Percentiles rank a stretch among this genome's conserved stretches.
phyloP scores from a whole-genome alignment of 257 asterid species.

The Petunia axillaris region DNA sequence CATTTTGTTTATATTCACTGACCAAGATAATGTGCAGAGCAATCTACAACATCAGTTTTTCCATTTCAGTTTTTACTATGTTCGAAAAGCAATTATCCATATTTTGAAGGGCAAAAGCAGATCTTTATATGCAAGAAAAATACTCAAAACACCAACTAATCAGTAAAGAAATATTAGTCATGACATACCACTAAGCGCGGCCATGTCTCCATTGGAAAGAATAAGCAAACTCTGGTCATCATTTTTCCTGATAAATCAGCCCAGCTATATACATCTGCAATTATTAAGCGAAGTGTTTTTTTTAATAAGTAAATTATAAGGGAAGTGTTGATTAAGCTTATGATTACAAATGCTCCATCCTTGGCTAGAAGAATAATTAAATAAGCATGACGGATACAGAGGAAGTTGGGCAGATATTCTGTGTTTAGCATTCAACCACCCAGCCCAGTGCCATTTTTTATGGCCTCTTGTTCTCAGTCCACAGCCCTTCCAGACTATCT shows the following conservation, averaged over 20 bases:
- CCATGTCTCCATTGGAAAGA: constrained; percentile 93
- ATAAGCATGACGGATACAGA: constrained; percentile 10
- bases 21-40: background rate
- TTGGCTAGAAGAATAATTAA: background rate
- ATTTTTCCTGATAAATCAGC: constrained; percentile 75
- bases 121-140: constrained; percentile 7
- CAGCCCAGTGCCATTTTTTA: background rate
- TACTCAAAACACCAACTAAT: background rate
- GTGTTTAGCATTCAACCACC: constrained; percentile 16
- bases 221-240: constrained; percentile 86
- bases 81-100: background rate
- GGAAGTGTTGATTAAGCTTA: background rate
- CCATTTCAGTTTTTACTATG: background rate
- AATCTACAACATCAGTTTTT: background rate
- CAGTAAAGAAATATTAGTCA: constrained; percentile 7
- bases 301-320: no score
- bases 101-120: constrained; percentile 7
- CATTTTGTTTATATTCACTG: background rate
- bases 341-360: background rate
- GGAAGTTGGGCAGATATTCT: background rate
- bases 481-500: background rate
- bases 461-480: background rate
- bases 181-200: constrained; percentile 65
- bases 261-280: constrained; percentile 92
- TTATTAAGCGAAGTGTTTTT: background rate